Percentiles rank a stretch among this genome's conserved stretches.
These are phyloP conservation scores for Rhamnella rubrinervis DNA, from an alignment of 331 rosid species.

Conservation along the genomic window DNA sequence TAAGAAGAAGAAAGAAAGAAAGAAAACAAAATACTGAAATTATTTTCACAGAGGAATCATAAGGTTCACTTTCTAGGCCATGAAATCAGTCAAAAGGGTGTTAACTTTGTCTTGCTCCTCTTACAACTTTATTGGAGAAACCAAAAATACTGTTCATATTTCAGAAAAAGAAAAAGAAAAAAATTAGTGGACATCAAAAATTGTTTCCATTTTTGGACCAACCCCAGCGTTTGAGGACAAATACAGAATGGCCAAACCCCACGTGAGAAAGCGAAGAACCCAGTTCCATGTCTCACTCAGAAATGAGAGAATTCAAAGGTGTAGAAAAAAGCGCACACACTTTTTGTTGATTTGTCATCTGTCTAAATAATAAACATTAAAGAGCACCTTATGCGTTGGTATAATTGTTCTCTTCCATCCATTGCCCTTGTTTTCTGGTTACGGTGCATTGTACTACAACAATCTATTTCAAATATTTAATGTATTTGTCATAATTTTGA, in stretches of 20 bases:
- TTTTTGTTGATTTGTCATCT: constrained; percentile 7
- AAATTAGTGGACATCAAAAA: no score
- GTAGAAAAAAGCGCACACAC: not conserved
- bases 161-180: no score
- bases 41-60: not conserved
- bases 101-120: constrained; percentile 27
- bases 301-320: not conserved
- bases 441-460: no score
- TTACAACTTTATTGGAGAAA: not conserved
- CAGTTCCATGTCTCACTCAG: constrained; percentile 25
- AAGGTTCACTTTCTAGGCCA: not conserved
- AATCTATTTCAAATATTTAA: no score
- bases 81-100: constrained; percentile 1
- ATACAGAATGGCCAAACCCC: constrained; percentile 14
- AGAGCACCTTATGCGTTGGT: constrained; percentile 1
- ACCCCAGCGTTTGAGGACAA: no score
- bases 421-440: no score
- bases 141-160: no score
- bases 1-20: no score
- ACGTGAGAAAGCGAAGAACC: constrained; percentile 24
- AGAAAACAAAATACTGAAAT: no score
- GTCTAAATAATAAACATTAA: not conserved
- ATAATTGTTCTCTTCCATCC: constrained; percentile 9
- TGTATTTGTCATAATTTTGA: no score
- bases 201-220: no score